Percentiles rank a stretch among this genome's conserved stretches.
phyloP scores from a whole-genome alignment of 768 basidiomycete genomes.

The Galerina marginata region DNA sequence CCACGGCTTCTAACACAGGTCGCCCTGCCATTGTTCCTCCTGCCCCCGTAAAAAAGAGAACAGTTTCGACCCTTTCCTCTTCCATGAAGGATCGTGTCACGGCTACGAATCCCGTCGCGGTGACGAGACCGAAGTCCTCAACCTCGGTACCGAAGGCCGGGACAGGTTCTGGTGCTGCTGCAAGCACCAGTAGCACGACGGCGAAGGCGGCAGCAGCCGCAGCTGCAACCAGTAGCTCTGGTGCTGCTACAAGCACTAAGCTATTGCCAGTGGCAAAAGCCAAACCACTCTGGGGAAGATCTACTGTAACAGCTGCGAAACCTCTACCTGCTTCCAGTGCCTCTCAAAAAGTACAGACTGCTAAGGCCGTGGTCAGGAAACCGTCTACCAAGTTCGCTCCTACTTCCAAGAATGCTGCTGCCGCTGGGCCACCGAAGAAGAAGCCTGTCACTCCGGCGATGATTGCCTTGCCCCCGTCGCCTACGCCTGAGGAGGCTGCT shows the following conservation, averaged over 20 bases:
- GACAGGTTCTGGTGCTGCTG: conserved; percentile 3
- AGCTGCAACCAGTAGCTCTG: conserved; percentile 6
- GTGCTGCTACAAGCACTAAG: conserved; percentile 1
- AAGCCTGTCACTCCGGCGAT: conserved; percentile 35
- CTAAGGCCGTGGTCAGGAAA: conserved; percentile 23
- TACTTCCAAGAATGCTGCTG: not conserved
- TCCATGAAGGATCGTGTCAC: conserved; percentile 14
- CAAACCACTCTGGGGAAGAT: conserved; percentile 30
- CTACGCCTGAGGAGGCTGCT: conserved; percentile 22
- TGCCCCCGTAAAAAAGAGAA: conserved; percentile 26
- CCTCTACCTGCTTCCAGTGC: conserved; percentile 13
- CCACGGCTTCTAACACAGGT: conserved; percentile 9
- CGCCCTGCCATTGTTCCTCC: conserved; percentile 15
- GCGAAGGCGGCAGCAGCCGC: not conserved
- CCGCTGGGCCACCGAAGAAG: conserved; percentile 2
- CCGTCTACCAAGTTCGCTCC: conserved; percentile 17
- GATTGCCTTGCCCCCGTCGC: conserved; percentile 44
- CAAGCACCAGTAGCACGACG: not conserved
- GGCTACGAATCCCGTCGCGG: conserved; percentile 2
- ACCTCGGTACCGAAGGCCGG: not conserved
- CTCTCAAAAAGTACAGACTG: conserved; percentile 15
- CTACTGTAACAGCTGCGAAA: conserved; percentile 17
- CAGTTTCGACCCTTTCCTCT: conserved; percentile 12
- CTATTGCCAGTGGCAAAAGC: conserved; percentile 22
- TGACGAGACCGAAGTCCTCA: conserved; percentile 6